Evolutionary conservation across 1,284 basidiomycete genomes (phyloP), one percentile per base, ranked within the genome.

Genomic region (Mycena sp.): DNA sequence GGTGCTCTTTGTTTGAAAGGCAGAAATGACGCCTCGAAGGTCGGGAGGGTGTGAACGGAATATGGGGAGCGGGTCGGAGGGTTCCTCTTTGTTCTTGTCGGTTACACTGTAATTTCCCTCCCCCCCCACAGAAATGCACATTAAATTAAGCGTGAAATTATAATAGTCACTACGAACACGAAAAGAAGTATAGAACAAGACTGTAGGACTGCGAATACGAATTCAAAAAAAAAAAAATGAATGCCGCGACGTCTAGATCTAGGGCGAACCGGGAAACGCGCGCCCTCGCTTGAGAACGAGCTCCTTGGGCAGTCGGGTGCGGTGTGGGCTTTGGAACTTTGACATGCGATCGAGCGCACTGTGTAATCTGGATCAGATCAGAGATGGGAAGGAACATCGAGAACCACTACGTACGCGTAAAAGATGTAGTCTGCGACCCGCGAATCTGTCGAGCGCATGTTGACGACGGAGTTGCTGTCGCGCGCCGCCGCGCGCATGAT

Each of bases 211-310:
- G n/a, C n/a, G 23, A 46, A n/a, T 7, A 11, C 7, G 17, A 29
- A 30, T 9, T n/a, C 9, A n/a, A n/a, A 25, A 26, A 25, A 19
- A n/a, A n/a, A 4, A 16, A 21, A 25, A 44, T 16, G 41, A 21
- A 16, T 21, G 25, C 19, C 19, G 16, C 19, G 7, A 21, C 10
- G 41, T 10, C 41, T n/a, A 14, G 23, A 21, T 43, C 52, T 54
- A 54, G 19, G 52, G 40, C 6, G 40, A 32, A 21, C 52, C 52
- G n/a, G 52, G 52, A 44, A 54, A 54, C 52, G 14, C n/a, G n/a
- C n/a, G n/a, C 29, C 10, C 28, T 21, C 52, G 29, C 37, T 43
- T 12, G 19, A 54, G 29, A 14, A 54, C 21, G 40, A 54, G 52
- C 19, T 43, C 52, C 35, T 54, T 44, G 40, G 52, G 26, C 19